These are phyloP conservation scores for Lolium multiflorum DNA, from an alignment of 176 grass and related monocot species.

Conservation along the genomic window DNA sequence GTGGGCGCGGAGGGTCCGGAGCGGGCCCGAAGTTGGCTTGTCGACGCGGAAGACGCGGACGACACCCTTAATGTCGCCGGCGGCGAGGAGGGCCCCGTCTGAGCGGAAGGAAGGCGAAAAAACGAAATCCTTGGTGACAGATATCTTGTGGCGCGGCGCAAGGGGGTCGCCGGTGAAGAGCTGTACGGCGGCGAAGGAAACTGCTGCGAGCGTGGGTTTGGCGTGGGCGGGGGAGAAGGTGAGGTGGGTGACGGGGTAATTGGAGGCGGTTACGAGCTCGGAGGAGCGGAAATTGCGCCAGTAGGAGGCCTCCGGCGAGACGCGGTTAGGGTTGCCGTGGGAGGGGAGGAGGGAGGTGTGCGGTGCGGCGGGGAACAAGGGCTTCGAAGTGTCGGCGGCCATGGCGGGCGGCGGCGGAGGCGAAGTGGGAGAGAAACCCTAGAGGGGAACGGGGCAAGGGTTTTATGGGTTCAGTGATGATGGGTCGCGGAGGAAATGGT, in stretches of 20 bases:
- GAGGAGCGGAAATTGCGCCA: constrained; percentile 83
- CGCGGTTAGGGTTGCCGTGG: constrained; percentile 27
- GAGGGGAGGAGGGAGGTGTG: constrained; percentile 45
- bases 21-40: constrained; percentile 47
- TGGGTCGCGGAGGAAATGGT: constrained; percentile 1
- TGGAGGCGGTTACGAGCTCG: constrained; percentile 53
- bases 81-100: constrained; percentile 80
- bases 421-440: constrained; percentile 41
- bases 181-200: constrained; percentile 60
- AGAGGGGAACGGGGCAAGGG: not conserved
- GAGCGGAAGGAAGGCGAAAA: constrained; percentile 88
- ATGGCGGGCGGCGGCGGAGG: constrained; percentile 42
- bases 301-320: constrained; percentile 63
- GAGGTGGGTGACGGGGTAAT: constrained; percentile 73
- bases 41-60: constrained; percentile 83
- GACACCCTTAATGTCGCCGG: constrained; percentile 66
- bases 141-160: constrained; percentile 37
- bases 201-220: constrained; percentile 56
- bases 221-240: constrained; percentile 60
- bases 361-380: constrained; percentile 58
- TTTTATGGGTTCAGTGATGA: constrained; percentile 15
- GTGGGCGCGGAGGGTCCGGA: constrained; percentile 73
- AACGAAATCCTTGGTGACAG: constrained; percentile 61
- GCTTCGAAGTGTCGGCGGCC: constrained; percentile 59
- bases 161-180: constrained; percentile 64